Percentiles rank a stretch among this genome's conserved stretches.
These are phyloP conservation scores for Talaromyces stipitatus DNA, from an alignment of 495 filamentous ascomycete genomes.

Conservation along the genomic window DNA sequence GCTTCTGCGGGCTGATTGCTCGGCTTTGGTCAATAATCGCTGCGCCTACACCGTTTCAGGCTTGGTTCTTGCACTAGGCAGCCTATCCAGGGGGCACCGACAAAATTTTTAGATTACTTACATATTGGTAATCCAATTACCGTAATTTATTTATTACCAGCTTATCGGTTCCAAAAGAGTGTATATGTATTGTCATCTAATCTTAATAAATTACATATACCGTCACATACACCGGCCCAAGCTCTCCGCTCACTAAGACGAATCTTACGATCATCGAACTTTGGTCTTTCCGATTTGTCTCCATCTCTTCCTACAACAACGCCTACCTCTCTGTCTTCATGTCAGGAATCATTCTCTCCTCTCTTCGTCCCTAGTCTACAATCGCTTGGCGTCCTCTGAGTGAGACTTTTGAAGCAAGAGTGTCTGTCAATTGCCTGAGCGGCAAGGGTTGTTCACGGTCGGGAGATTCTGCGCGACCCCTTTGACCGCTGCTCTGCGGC, in stretches of 20 bases:
- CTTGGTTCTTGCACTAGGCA: neutral
- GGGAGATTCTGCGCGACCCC: neutral
- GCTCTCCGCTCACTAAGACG: neutral
- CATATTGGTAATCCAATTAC: neutral
- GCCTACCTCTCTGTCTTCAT: conserved; percentile 1
- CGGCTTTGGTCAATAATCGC: neutral
- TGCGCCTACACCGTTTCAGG: neutral
- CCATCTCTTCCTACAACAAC: neutral
- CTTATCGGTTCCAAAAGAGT: neutral
- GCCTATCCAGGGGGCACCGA: neutral
- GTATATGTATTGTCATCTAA: neutral
- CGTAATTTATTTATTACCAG: neutral
- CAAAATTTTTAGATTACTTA: neutral
- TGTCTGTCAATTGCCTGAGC: neutral
- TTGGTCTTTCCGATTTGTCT: neutral
- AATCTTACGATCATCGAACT: neutral
- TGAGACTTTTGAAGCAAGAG: neutral
- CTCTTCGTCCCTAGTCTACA: neutral
- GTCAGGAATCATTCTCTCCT: neutral
- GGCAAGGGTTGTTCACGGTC: conserved; percentile 3
- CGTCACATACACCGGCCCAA: neutral
- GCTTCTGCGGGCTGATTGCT: neutral
- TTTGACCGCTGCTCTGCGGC: conserved; percentile 6
- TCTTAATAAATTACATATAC: neutral
- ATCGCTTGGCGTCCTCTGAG: neutral